Base-by-base conservation (phyloP, 768 basidiomycete genomes). In the Tephrocybe rancida region DNA sequence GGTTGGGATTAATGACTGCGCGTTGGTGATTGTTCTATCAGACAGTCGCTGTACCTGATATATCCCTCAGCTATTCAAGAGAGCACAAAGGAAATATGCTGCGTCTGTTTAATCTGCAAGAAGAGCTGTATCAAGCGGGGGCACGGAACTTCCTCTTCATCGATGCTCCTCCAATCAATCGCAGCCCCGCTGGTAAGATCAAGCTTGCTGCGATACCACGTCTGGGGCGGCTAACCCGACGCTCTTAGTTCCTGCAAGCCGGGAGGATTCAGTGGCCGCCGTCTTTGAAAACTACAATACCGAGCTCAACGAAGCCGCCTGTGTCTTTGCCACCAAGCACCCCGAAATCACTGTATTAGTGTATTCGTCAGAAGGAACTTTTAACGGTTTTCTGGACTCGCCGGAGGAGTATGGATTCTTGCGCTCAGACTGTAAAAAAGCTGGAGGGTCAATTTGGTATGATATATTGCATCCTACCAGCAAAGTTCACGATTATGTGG, bases 1-100 rank as follows among this genome's bases (percentile, higher is more conserved):
- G 83, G 71, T 85, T 44, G 86, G 86, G 3, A 86, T 87, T 52
- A 88, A 88, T 53, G 86, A 87, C 66, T 79, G 80, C 72, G 80
- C 73, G 81, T 82, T 63, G 45, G 76, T 57, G 16, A 46, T 55
- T 39, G 19, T 18, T 18, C 13, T n/a, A 27, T 45, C 27, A 21
- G 8, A 18, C 27, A 11, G 9, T n/a, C 16, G n/a, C 27, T 10
- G 16, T 3, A n/a, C 27, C 13, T 47, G 30, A 47, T 13, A 32
- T 13, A 19, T 22, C 11, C 34, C 57, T 24, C 26, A 68, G 70
- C 4, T 62, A 56, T 29, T 48, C 59, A 11, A 39, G 39, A 34
- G 57, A 67, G 6, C 66, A 65, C 50, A 45, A 56, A 6, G 27
- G 34, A 18, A 58, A 63, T 39, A 60, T 80, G 9, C 50, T 69